phyloP scores from a whole-genome alignment of 176 grass and related monocot species.

The Triticum timopheevii region DNA sequence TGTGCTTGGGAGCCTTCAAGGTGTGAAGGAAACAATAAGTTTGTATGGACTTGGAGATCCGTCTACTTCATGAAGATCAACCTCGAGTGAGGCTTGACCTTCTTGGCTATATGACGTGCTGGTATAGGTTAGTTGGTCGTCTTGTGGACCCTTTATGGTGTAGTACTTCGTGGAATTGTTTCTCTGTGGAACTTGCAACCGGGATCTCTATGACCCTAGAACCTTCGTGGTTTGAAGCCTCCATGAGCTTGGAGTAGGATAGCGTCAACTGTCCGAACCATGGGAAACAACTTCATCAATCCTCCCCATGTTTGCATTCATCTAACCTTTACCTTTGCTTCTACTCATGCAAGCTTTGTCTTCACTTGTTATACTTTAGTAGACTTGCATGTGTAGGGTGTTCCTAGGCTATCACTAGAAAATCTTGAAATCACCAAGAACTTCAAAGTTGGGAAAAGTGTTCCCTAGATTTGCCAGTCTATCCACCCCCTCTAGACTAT shows the following conservation, averaged over 20 bases:
- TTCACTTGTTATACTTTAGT: not conserved
- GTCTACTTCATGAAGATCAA: not conserved
- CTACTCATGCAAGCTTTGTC: not conserved
- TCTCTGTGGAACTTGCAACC: too few species aligned
- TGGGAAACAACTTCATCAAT: not conserved
- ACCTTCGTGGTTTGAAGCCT: not conserved
- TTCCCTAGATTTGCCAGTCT: not conserved
- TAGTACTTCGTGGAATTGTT: not conserved
- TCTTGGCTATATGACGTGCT: not conserved
- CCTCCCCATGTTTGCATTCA: not conserved
- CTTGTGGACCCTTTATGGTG: not conserved
- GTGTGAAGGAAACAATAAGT: not conserved
- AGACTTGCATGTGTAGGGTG: not conserved
- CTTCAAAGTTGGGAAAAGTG: not conserved
- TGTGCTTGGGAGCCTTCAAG: not conserved
- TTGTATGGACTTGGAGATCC: not conserved
- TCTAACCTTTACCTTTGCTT: not conserved
- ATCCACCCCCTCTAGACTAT: not conserved
- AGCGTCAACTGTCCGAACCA: not conserved
- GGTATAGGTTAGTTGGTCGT: not conserved
- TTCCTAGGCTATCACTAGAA: not conserved
- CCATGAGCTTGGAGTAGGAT: not conserved
- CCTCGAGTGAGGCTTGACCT: not conserved
- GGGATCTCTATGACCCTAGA: not conserved
- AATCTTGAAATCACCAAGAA: not conserved